These are phyloP conservation scores for Aspergillus jensenii DNA, from an alignment of 2,329 filamentous ascomycete species.

Conservation along the genomic window DNA sequence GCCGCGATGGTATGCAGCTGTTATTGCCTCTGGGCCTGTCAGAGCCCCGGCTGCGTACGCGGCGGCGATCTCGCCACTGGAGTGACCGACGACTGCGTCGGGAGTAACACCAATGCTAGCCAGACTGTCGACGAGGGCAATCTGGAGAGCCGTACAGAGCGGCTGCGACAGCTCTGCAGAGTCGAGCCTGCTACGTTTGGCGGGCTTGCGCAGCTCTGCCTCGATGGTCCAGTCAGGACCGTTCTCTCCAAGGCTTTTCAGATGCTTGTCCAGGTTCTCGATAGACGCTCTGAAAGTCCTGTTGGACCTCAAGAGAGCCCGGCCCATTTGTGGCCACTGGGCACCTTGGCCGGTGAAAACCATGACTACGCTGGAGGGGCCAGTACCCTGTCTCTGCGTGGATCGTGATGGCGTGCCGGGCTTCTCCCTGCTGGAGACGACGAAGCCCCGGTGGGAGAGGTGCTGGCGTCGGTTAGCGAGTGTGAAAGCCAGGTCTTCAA, in stretches of 20 bases:
- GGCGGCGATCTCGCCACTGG: neutral
- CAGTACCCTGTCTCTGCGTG: too few species aligned
- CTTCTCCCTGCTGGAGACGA: neutral
- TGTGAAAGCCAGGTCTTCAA: too few species aligned
- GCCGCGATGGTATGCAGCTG: neutral
- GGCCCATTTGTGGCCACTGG: neutral
- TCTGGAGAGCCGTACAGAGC: neutral
- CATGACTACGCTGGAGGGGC: neutral
- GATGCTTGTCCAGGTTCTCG: neutral
- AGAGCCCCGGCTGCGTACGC: neutral
- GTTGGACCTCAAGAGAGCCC: neutral
- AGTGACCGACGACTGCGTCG: neutral
- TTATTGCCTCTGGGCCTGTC: neutral
- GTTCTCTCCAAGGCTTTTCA: neutral
- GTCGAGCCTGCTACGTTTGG: neutral
- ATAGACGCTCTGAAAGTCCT: neutral
- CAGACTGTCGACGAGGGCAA: neutral
- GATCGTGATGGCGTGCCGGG: neutral
- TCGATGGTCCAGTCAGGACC: neutral
- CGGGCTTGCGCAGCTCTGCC: neutral
- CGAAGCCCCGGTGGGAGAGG: neutral
- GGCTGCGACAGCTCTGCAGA: neutral
- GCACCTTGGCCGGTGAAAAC: neutral
- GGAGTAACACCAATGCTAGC: neutral
- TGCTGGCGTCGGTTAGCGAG: too few species aligned